phyloP scores from a whole-genome alignment of 148 eudicot species.

The Rhododendron simsii region DNA sequence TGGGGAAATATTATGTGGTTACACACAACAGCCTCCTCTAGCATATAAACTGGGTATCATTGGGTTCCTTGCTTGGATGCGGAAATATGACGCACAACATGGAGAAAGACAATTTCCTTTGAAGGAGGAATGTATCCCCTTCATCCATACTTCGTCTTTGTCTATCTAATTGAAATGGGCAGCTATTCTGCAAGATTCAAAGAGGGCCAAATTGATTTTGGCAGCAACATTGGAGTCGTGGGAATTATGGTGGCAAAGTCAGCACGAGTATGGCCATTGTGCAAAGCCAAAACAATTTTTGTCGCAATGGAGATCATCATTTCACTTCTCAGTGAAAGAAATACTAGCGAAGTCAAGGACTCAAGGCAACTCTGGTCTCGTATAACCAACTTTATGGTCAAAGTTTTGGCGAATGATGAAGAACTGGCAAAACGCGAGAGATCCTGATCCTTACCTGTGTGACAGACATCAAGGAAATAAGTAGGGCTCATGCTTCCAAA shows the following conservation, averaged over 20 bases:
- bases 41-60: background rate
- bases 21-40: background rate
- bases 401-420: background rate
- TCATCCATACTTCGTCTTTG: too few relatives aligned
- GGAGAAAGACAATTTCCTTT: background rate
- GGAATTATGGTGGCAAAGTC: background rate
- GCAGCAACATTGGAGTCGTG: background rate
- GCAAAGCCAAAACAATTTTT: constrained; percentile 7
- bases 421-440: constrained; percentile 6
- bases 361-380: background rate
- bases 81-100: background rate
- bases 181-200: constrained; percentile 4
- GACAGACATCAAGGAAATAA: background rate
- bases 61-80: background rate
- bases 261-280: background rate
- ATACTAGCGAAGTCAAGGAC: background rate
- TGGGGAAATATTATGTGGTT: background rate
- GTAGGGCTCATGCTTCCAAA: constrained; percentile 6
- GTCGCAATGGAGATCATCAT: constrained; percentile 7
- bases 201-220: background rate
- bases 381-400: background rate
- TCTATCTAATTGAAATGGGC: background rate
- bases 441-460: background rate
- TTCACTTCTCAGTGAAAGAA: background rate
- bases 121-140: background rate